Evolutionary conservation across 2,329 filamentous ascomycete genomes (phyloP), one percentile per base, ranked within the genome.

Genomic region (Penicillium sp.): DNA sequence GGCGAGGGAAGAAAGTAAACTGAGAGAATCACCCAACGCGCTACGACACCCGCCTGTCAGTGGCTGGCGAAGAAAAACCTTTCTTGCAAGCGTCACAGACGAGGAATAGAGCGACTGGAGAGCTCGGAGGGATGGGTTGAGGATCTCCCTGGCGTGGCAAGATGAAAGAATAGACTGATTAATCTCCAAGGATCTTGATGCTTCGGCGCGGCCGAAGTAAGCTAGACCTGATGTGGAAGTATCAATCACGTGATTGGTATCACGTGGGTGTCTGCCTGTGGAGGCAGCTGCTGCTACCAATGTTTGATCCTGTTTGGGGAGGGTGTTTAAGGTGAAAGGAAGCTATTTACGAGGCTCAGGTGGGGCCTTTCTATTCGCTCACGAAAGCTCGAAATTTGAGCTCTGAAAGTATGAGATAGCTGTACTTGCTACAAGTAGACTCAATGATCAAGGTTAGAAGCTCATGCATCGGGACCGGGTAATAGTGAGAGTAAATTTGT

Each of bases 111-210:
- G 58, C 61, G 67, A 63, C 65, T 52, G 66, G 66, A 66, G 68
- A 65, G 61, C 70, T 70, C 67, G 63, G 65, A 64, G 66, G 60
- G 67, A 71, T 72, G 66, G 61, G 49, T 67, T 67, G 58, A 64
- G 54, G 57, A 61, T 56, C 25, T 63, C 65, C 62, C 68, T 64
- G 59, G 59, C 60, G 60, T 71, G 68, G 65, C 72, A 70, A 67
- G 67, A 65, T 68, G 68, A 68, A 67, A 61, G 64, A 58, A 65
- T 59, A 67, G 60, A 66, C 59, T 68, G 60, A 67, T 66, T 62
- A 62, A 68, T 69, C 63, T 66, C 60, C 58, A 55, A 63, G 61
- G 54, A 70, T 73, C 70, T 73, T 73, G 69, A 70, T 65, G 67
- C 68, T 67, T 63, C 63, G 55, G 59, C 65, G 65, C 66, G 66